These are phyloP conservation scores for Tardiomyces digboiensis DNA, from an alignment of 1,139 yeast species.

Conservation along the genomic window DNA sequence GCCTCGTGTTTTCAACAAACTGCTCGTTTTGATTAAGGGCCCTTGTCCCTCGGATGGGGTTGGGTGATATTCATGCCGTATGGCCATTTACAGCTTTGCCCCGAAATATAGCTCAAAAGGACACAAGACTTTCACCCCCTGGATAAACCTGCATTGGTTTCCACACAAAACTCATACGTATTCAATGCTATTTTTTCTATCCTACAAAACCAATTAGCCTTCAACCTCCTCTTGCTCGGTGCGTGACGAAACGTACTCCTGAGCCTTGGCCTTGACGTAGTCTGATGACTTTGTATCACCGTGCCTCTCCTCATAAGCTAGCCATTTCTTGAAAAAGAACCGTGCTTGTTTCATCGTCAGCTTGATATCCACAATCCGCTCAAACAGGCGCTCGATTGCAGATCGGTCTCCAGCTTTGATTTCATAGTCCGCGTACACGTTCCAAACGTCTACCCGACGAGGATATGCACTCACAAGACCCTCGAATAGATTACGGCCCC, in stretches of 20 bases:
- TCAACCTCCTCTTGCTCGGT: background rate
- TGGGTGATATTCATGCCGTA: too few species aligned
- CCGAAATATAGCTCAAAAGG: too few species aligned
- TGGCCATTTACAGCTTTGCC: too few species aligned
- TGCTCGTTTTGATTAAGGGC: too few species aligned
- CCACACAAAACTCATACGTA: too few species aligned
- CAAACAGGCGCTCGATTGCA: conserved; percentile 70
- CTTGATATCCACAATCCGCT: conserved; percentile 56
- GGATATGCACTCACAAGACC: conserved; percentile 88
- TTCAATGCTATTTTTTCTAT: too few species aligned
- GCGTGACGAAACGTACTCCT: conserved; percentile 46
- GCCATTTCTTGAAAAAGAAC: conserved; percentile 92
- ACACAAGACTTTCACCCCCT: too few species aligned
- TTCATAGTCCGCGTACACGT: conserved; percentile 89
- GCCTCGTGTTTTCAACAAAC: too few species aligned
- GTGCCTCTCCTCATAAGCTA: conserved; percentile 59
- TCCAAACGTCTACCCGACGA: conserved; percentile 90
- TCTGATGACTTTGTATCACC: conserved; percentile 67
- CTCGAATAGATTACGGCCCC: conserved; percentile 90
- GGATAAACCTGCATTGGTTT: too few species aligned
- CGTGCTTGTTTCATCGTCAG: conserved; percentile 88
- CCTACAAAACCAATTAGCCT: too few species aligned
- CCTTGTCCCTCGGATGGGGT: too few species aligned
- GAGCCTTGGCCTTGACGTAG: conserved; percentile 86
- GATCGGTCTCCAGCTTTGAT: conserved; percentile 53